phyloP scores from a whole-genome alignment of 164 flowering plant species.

The Vitis rupestris region DNA sequence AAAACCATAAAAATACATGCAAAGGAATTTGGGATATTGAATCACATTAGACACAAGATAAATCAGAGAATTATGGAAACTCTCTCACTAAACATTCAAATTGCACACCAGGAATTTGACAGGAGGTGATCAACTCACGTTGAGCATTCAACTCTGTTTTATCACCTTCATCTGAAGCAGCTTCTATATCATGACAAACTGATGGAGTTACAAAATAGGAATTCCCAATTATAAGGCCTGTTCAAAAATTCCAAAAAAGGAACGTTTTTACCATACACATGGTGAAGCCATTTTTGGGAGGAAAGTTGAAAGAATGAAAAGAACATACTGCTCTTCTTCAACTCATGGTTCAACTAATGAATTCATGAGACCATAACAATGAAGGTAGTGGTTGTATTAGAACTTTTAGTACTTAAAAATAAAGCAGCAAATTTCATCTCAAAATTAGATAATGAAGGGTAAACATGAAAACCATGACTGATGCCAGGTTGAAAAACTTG shows the following conservation, averaged over 20 bases:
- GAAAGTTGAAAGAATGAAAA: too few relatives aligned
- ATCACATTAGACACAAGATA: background rate
- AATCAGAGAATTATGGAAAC: background rate
- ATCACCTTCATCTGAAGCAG: conserved; percentile 41
- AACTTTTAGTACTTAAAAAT: too few relatives aligned
- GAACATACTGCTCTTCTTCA: background rate
- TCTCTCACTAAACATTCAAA: conserved; percentile 5
- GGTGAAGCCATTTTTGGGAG: too few relatives aligned
- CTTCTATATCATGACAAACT: conserved; percentile 44
- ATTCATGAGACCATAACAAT: background rate
- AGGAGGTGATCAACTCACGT: conserved; percentile 37
- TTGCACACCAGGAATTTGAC: conserved; percentile 1
- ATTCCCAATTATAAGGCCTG: conserved; percentile 64
- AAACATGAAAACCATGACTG: background rate
- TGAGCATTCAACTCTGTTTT: conserved; percentile 52
- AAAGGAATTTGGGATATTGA: background rate
- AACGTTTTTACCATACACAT: background rate
- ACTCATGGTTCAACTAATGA: background rate
- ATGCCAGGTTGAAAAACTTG: too few relatives aligned
- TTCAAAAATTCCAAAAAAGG: background rate
- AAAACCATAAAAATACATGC: background rate
- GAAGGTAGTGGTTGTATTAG: background rate
- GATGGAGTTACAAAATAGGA: conserved; percentile 64
- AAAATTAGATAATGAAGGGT: background rate
- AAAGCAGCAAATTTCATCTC: too few relatives aligned